phyloP scores from a whole-genome alignment of 2,329 filamentous ascomycete genomes.

The Pseudocercospora crystallina region DNA sequence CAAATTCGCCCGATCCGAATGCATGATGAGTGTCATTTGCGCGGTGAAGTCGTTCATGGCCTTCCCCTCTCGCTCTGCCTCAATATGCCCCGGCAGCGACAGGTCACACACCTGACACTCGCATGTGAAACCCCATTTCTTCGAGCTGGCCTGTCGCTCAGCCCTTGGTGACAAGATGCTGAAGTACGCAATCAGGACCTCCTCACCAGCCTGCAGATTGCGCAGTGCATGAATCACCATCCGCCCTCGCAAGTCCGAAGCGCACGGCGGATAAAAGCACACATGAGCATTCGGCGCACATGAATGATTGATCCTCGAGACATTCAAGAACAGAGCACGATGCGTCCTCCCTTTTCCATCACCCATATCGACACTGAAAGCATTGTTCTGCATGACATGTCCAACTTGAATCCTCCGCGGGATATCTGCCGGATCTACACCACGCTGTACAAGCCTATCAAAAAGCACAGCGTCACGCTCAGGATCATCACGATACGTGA shows the following conservation, averaged over 20 bases:
- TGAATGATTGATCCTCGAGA: constrained; percentile 27
- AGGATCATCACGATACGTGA: constrained; percentile 16
- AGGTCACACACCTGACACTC: constrained; percentile 21
- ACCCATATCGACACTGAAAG: constrained; percentile 25
- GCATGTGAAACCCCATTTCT: constrained; percentile 26
- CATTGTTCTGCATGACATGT: constrained; percentile 27
- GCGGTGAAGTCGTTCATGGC: constrained; percentile 15
- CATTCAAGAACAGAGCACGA: constrained; percentile 22
- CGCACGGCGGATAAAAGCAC: constrained; percentile 19
- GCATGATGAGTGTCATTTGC: constrained; percentile 10
- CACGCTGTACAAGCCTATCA: constrained; percentile 21
- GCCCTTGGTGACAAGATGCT: constrained; percentile 21
- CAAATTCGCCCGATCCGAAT: not conserved
- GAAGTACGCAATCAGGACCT: constrained; percentile 27
- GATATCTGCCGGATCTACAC: constrained; percentile 9
- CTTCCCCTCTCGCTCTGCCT: constrained; percentile 11
- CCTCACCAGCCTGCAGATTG: constrained; percentile 17
- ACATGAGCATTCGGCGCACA: constrained; percentile 28
- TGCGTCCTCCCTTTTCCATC: constrained; percentile 18
- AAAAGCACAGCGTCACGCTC: constrained; percentile 19
- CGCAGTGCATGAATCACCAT: constrained; percentile 25
- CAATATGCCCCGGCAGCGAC: not conserved
- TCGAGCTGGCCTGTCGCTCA: constrained; percentile 19
- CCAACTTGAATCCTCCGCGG: constrained; percentile 21
- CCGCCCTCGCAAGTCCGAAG: constrained; percentile 2